Base-by-base conservation (phyloP, 208 protist genomes). In the Crithidia fasciculata region DNA sequence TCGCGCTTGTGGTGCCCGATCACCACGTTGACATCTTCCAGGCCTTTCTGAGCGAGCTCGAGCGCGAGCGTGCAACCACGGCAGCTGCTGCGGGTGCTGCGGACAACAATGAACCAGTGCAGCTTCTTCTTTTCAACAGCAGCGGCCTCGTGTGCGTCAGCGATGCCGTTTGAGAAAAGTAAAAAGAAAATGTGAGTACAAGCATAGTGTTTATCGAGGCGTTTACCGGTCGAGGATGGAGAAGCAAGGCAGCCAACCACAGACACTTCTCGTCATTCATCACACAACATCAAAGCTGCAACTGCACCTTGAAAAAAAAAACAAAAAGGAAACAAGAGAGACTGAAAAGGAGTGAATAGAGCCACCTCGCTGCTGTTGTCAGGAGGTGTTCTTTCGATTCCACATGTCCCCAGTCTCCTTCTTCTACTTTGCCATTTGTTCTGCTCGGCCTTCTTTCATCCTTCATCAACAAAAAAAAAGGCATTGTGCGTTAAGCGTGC, bases 1-100 rank as follows among this genome's bases (percentile, higher is more conserved):
- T 92, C 5, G 81, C 76, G 5, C 59, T 92, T 44, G 84, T 89
- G 16, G 77, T 54, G 4, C 76, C 82, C 0, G 81, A 78, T 9
- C 82, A 83, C 36, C 70, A 80, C 4, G 69, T 70, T 2, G 74
- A 63, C 9, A 70, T 72, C 55, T 89, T 86, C 70, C 54, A 55
- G 8, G 58, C 52, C 2, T 81, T 81, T 40, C n/a, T 81, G 53
- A 59, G 58, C 36, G 41, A 37, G 37, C 36, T 80, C 16, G 73
- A 75, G 41, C 41, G 9, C 2, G 69, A 74, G 71, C 28, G 62
- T 2, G 36, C 19, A 5, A 45, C 13, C 8, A 19, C 19, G 37
- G 10, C 36, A 5, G 12, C 37, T 13, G 44, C 13, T 8, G 53
- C 6, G 2, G 28, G 37, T 28, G 16, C 55, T 9, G 28, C 18